Evolutionary conservation across 495 filamentous ascomycete genomes (phyloP).

Genomic region (Cercophora newfieldiana): DNA sequence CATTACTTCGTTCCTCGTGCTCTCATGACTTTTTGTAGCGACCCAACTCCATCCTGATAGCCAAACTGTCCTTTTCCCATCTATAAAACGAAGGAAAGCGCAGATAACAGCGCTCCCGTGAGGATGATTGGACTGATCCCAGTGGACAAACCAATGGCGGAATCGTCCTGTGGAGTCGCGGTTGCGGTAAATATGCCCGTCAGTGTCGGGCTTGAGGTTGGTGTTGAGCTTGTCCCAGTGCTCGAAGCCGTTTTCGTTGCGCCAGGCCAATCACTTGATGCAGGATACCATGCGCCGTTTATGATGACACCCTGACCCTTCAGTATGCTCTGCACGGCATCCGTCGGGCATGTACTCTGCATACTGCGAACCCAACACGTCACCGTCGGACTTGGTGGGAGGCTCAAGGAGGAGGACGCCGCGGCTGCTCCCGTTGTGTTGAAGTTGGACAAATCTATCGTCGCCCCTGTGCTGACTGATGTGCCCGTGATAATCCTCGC

Average conservation of each 20-base stretch:
- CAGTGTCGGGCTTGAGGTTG: constrained; percentile 30
- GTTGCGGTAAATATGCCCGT: constrained; percentile 29
- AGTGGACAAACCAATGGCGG: not conserved
- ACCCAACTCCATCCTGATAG: too few species aligned
- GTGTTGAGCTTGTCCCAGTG: constrained; percentile 12
- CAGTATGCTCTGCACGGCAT: constrained; percentile 47
- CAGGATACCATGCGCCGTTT: constrained; percentile 56
- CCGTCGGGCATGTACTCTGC: constrained; percentile 48
- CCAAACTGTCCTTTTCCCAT: not conserved
- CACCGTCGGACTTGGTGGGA: constrained; percentile 42
- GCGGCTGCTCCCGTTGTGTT: constrained; percentile 54
- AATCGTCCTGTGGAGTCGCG: constrained; percentile 21
- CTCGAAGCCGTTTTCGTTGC: constrained; percentile 23
- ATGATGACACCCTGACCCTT: constrained; percentile 45
- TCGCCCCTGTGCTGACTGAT: constrained; percentile 61
- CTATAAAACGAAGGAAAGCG: not conserved
- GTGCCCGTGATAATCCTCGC: constrained; percentile 60
- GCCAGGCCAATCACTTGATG: constrained; percentile 42
- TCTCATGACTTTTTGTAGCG: not conserved
- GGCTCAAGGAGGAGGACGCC: constrained; percentile 45
- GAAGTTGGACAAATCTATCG: constrained; percentile 51
- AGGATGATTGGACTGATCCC: not conserved
- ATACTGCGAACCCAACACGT: constrained; percentile 61
- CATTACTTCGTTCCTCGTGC: not conserved
- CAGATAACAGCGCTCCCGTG: not conserved